Percentiles rank a stretch among this genome's conserved stretches.
Conservation (phyloP, 179 eudicot species). For the Patellifolia procumbens region DNA sequence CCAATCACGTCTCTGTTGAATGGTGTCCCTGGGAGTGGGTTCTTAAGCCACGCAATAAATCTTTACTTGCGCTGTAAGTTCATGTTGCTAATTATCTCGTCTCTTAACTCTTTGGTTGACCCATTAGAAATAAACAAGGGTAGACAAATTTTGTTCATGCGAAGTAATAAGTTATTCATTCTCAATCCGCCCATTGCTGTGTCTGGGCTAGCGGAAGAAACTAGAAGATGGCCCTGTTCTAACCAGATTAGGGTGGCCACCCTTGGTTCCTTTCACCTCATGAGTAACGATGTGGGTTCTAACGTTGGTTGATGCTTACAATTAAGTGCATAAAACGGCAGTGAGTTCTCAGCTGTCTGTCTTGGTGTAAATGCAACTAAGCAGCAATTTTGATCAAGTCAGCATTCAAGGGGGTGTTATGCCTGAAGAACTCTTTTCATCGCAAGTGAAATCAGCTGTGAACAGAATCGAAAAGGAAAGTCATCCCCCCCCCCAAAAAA, state of each 20-base stretch:
- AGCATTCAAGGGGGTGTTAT: not conserved
- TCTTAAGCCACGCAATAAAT: slow-evolving; percentile 96
- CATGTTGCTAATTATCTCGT: not conserved
- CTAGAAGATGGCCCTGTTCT: too few relatives aligned
- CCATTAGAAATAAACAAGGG: not conserved
- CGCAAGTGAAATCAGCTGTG: too few relatives aligned
- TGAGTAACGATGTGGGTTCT: not conserved
- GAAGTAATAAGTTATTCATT: not conserved
- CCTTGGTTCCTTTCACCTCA: not conserved
- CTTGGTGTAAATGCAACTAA: not conserved
- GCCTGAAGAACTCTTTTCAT: too few relatives aligned
- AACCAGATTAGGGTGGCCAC: not conserved
- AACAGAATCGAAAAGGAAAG: too few relatives aligned
- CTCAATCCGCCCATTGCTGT: not conserved
- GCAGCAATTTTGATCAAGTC: not conserved
- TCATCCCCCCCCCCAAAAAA: too few relatives aligned
- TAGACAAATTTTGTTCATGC: not conserved
- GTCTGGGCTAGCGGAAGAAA: not conserved
- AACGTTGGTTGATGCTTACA: not conserved
- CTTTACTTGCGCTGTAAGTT: slow-evolving; percentile 91
- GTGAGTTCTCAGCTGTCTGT: not conserved
- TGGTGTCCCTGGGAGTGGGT: slow-evolving; percentile 95
- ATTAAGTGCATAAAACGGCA: not conserved
- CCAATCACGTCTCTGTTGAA: slow-evolving; percentile 94
- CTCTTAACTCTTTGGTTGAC: slow-evolving; percentile 1